Evolutionary conservation across 306 rosid genomes (phyloP).

Genomic region (Oxytropis ochrocephala): DNA sequence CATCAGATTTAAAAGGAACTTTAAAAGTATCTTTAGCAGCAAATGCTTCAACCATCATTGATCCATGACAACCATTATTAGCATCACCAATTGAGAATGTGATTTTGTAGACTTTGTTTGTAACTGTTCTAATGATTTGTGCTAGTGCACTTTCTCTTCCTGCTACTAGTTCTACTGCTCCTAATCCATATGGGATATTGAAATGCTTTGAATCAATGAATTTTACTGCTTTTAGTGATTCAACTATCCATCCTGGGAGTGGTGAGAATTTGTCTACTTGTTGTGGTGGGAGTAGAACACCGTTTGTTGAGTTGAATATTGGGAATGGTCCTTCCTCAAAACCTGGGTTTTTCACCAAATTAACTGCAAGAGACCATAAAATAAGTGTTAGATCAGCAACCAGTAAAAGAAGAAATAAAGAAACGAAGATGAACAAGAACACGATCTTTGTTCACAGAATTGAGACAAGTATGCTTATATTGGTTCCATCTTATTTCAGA

Average conservation of each 20-base stretch:
- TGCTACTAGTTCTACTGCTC: slow-evolving; percentile 83
- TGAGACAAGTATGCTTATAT: no score
- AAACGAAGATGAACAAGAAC: no score
- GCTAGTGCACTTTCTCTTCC: slow-evolving; percentile 92
- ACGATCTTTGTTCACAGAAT: no score
- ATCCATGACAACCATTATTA: slow-evolving; percentile 83
- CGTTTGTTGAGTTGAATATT: slow-evolving; percentile 67
- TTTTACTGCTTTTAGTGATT: slow-evolving; percentile 87
- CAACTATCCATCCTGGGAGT: slow-evolving; percentile 92
- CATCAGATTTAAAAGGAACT: slow-evolving; percentile 70
- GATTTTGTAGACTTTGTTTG: slow-evolving; percentile 56
- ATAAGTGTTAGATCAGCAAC: no score
- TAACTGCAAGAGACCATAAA: slow-evolving; percentile 38
- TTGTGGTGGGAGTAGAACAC: slow-evolving; percentile 81
- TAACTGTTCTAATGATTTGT: slow-evolving; percentile 62
- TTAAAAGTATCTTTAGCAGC: slow-evolving; percentile 71
- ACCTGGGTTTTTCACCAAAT: slow-evolving; percentile 68
- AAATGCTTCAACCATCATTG: slow-evolving; percentile 95
- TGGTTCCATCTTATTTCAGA: no score
- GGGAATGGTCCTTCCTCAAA: slow-evolving; percentile 92
- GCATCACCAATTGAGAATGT: slow-evolving; percentile 74
- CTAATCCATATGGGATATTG: slow-evolving; percentile 49
- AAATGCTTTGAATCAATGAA: slow-evolving; percentile 55
- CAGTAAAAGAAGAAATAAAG: no score
- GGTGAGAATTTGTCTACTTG: slow-evolving; percentile 84